Evolutionary conservation across 2,329 filamentous ascomycete genomes (phyloP), one percentile per base, ranked within the genome.

Genomic region (Claviceps paspali): DNA sequence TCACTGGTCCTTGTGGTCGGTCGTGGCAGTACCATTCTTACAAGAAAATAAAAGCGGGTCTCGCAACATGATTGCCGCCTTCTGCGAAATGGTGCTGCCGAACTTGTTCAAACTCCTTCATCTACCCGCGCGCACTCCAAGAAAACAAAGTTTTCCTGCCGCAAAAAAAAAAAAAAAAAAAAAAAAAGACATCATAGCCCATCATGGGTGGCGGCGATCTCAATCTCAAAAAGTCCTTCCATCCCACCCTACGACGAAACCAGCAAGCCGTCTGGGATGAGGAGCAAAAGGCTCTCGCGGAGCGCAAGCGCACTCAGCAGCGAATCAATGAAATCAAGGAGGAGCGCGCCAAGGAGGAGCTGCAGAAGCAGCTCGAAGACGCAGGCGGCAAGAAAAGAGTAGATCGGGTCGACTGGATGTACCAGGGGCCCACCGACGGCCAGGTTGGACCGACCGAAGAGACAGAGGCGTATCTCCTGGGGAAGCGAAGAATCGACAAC

Each of bases 361-460:
- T 96, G 1, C 83, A 95, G 57, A 75, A 78, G 36, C 72, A 96
- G 47, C 84, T 95, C 39, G 91, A 95, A 60, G 79, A 81, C 2
- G 81, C 86, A 1, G 91, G 91, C 27, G 86, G 87, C 39, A 76
- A 73, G 49, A 87, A 85, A 52, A 72, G 80, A 37, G 63, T 81
- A 22, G 79, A 88, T 49, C 77, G 86, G 26, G 88, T 98, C 19
- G 91, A 96, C 51, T 98, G 91, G 84, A 95, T 98, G 85, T 98
- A 98, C 60, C 76, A 81, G 49, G 88, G 88, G 1, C 86, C 91
- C 6, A 81, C 79, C 35, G 68, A 73, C 50, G 83, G 84, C 26
- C 79, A 82, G 51, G 65, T 67, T n/a, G 81, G 80, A 22, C 83
- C 75, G 28, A 74, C 72, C 4, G 88, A 95, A 56, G 91, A 96